Evolutionary conservation across 371 early-diverging fungal genomes (phyloP), one percentile per base, ranked within the genome.

Genomic region (Zancudomyces culisetae): DNA sequence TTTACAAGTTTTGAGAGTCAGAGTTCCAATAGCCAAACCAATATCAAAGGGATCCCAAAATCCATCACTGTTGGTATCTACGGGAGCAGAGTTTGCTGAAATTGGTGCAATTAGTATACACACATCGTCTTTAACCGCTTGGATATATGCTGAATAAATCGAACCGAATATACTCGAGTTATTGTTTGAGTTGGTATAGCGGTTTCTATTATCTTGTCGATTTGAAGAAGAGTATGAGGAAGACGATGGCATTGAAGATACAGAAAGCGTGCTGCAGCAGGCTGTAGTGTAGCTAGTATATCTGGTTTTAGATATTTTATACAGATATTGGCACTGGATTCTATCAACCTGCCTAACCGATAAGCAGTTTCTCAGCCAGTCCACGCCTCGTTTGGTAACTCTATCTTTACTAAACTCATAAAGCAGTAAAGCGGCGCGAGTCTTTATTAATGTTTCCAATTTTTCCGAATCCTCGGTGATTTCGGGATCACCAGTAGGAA

Each of bases 1-100:
- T 18, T 76, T 64, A 1, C 73, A 68, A 21, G 74, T 70, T 1
- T 69, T 66, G 53, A 83, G 80, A 0, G 83, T 55, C 3, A 86
- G 43, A 46, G 58, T 61, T 0, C 77, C 72, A 3, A 82, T 59
- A 0, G 70, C 70, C 19, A 74, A 72, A 0, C 87, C 83, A 48
- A 89, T 74, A 60, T 90, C 91, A 60, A 87, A 85, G 52, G 73
- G 77, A 49, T 88, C 88, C 49, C 77, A 74, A 21, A 52, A 45
- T n/a, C 30, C 27, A 3, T 24, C 8, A 27, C 6, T 3, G 28
- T 12, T n/a, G 24, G 3, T 24, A 12, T 21, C 4, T 20, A 3
- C 21, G 18, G 4, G n/a, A 12, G 3, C n/a, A 21, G 30, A 29
- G 20, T 28, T 28, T 4, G 18, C 15, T 23, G 47, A 6, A 35